Conservation (phyloP, 345 rosid species). For the Hibiscus trionum region DNA sequence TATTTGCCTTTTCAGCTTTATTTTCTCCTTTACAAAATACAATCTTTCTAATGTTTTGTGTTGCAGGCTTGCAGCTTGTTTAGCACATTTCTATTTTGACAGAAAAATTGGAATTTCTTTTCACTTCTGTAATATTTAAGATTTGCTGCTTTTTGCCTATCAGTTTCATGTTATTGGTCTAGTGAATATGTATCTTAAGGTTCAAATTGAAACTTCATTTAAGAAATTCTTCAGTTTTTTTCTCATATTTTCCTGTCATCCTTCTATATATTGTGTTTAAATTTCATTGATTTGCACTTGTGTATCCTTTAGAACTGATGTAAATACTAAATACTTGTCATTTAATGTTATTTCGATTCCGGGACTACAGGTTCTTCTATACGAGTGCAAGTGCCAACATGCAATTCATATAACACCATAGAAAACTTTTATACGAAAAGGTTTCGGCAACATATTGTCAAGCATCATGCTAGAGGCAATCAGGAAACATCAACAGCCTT, state of each 20-base stretch:
- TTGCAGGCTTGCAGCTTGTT: not conserved
- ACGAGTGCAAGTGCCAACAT: slow-evolving; percentile 25
- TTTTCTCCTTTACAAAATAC: not conserved
- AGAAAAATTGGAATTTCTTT: not conserved
- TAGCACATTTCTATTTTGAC: not conserved
- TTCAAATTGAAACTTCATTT: not conserved
- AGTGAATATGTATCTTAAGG: not conserved
- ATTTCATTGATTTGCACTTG: not conserved
- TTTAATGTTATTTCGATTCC: not conserved
- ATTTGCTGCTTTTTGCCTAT: not conserved
- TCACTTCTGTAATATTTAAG: not conserved
- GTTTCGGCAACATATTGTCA: slow-evolving; percentile 21
- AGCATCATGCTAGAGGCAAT: slow-evolving; percentile 19
- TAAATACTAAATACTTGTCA: not conserved
- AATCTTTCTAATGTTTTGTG: not conserved
- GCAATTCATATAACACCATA: slow-evolving; percentile 25
- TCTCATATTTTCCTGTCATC: not conserved
- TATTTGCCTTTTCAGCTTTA: not conserved
- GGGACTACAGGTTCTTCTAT: slow-evolving; percentile 21
- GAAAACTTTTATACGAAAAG: slow-evolving; percentile 15
- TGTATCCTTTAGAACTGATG: not conserved
- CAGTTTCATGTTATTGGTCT: not conserved
- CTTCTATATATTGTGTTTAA: not conserved
- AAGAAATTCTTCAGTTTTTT: not conserved
- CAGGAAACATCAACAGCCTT: slow-evolving; percentile 15